These are phyloP conservation scores for Lecanosticta acicola DNA, from an alignment of 2,329 filamentous ascomycete species.

Conservation along the genomic window DNA sequence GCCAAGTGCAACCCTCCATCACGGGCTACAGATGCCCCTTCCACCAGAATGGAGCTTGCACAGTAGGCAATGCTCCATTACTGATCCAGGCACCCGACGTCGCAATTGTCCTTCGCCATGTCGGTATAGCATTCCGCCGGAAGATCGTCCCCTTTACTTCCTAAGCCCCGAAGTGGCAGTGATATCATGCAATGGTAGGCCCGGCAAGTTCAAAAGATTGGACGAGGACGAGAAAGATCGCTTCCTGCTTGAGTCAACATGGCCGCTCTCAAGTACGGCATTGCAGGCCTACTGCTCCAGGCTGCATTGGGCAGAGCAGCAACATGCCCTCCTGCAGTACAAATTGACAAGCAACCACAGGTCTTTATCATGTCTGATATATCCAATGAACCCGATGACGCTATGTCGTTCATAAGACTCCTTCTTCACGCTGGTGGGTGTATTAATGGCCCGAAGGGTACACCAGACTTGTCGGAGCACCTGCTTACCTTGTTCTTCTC, in stretches of 20 bases:
- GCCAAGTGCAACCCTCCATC: no score
- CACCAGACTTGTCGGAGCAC: no score
- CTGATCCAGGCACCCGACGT: neutral
- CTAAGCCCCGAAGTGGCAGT: neutral
- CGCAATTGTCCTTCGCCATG: neutral
- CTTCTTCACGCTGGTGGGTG: slow-evolving; percentile 22
- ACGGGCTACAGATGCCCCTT: neutral
- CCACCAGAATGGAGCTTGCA: neutral
- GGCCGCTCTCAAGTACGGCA: neutral
- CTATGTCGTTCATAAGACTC: slow-evolving; percentile 24
- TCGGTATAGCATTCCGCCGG: slow-evolving; percentile 1
- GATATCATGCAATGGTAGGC: neutral
- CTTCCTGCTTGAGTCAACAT: neutral
- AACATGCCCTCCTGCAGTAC: slow-evolving; percentile 15
- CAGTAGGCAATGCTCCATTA: neutral
- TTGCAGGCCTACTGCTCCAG: neutral
- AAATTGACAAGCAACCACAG: slow-evolving; percentile 18
- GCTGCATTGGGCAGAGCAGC: neutral
- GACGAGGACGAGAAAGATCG: neutral
- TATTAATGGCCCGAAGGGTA: no score
- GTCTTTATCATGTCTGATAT: slow-evolving; percentile 29
- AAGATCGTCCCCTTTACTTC: neutral
- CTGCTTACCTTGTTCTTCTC: no score
- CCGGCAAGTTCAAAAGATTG: neutral
- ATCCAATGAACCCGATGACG: slow-evolving; percentile 28